Base-by-base conservation (phyloP, 2,329 filamentous ascomycete genomes). In the Atkinsonella texensis region DNA sequence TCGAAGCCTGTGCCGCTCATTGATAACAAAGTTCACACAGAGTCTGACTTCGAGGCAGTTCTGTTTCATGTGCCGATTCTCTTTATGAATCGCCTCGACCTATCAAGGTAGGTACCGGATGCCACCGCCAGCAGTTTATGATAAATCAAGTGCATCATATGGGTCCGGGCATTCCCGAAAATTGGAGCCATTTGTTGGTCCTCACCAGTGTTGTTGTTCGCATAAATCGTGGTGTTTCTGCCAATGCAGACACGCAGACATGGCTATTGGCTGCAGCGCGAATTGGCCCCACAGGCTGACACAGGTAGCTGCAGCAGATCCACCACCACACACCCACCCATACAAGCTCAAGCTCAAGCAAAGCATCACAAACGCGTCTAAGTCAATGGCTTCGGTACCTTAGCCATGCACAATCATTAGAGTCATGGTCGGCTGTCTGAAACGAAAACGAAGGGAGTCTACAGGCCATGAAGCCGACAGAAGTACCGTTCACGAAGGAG, bases 371-470 rank as follows among this genome's bases (percentile, higher is more conserved):
- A 12, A 48, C 50, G 39, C 42, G 40, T 20, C 28, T 11, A 32
- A 38, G 17, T n/a, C 23, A 35, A 31, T 35, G 18, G 32, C 18
- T 46, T 40, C 51, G 33, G 50, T 35, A 23, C 18, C 20, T 10
- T 23, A 12, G 18, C 47, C 32, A 41, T 38, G 33, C n/a, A 33
- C 20, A 28, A 28, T 2, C n/a, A 2, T 18, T 38, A 31, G n/a
- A n/a, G 15, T 11, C 50, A 68, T 68, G 65, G 39, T 54, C 5
- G 49, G 41, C 20, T 52, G 56, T 18, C 40, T 23, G 4, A 69
- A 68, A 54, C 58, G 66, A 23, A 67, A 63, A 52, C 50, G 52
- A 46, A 49, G 18, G 31, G 40, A 7, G 10, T 52, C 33, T 59
- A 63, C 35, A 59, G 56, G 5, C 11, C 4, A 10, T 20, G 23